phyloP scores from a whole-genome alignment of 2,329 filamentous ascomycete genomes.

The Beauveria scarabaeidicola region DNA sequence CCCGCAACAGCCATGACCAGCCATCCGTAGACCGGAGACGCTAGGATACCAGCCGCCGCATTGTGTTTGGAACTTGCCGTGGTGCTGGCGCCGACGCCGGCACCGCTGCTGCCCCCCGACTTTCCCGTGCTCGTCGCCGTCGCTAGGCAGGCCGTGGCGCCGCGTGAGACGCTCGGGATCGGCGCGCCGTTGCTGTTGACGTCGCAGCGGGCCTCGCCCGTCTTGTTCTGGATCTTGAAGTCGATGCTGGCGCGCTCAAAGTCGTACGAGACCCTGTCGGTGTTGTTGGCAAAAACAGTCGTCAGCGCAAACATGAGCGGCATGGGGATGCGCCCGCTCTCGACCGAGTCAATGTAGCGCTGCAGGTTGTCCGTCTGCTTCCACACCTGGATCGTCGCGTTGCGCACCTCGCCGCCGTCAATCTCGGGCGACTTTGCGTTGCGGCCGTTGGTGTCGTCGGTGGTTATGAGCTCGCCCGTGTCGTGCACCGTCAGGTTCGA shows the following conservation, averaged over 20 bases:
- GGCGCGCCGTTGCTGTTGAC: background rate
- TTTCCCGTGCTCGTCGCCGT: background rate
- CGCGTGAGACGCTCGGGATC: background rate
- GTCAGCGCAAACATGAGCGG: background rate
- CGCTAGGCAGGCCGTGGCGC: background rate
- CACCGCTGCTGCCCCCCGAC: background rate
- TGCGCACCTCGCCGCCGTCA: constrained; percentile 1
- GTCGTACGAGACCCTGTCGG: background rate
- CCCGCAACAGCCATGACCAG: background rate
- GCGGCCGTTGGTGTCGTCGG: background rate
- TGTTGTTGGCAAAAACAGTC: background rate
- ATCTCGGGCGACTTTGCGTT: background rate
- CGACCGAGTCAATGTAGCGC: background rate
- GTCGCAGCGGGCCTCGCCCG: constrained; percentile 1
- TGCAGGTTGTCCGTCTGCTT: background rate
- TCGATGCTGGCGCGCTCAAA: constrained; percentile 4
- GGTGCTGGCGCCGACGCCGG: background rate
- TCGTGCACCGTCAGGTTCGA: background rate
- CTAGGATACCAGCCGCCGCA: background rate
- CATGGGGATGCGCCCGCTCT: background rate
- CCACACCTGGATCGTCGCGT: constrained; percentile 5
- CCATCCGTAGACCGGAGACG: background rate
- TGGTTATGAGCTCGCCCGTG: background rate
- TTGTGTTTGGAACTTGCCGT: background rate
- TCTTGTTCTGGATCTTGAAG: constrained; percentile 7